Evolutionary conservation across 345 rosid species (phyloP).

Genomic region (Litchi chinensis): DNA sequence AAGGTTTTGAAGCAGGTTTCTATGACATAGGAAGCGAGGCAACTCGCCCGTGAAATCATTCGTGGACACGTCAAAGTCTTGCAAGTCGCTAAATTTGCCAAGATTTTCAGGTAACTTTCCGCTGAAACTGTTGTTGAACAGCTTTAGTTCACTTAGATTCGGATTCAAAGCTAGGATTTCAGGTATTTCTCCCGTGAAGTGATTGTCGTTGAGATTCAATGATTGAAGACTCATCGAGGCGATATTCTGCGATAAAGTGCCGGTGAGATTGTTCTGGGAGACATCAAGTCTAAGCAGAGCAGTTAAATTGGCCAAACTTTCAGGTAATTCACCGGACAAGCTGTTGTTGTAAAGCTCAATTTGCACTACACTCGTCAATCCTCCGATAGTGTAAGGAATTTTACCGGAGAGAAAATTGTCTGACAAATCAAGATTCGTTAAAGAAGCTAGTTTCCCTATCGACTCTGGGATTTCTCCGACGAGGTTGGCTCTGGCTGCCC

Average conservation of each 20-base stretch:
- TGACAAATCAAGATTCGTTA: slow-evolving; percentile 52
- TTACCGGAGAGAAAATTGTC: slow-evolving; percentile 49
- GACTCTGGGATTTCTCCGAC: slow-evolving; percentile 60
- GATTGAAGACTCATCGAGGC: slow-evolving; percentile 45
- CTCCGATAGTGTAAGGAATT: slow-evolving; percentile 51
- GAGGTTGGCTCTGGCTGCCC: slow-evolving; percentile 31
- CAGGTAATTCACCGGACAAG: slow-evolving; percentile 57
- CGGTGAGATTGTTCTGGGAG: slow-evolving; percentile 68
- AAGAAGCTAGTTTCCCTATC: slow-evolving; percentile 43
- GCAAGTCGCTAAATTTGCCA: slow-evolving; percentile 51
- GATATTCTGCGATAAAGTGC: slow-evolving; percentile 46
- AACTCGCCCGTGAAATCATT: slow-evolving; percentile 56
- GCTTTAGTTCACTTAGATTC: slow-evolving; percentile 44
- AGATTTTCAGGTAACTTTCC: slow-evolving; percentile 59
- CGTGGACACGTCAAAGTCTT: slow-evolving; percentile 66
- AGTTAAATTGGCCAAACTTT: slow-evolving; percentile 48
- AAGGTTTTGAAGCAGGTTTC: slow-evolving; percentile 38
- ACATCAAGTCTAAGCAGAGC: slow-evolving; percentile 47
- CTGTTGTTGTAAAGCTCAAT: slow-evolving; percentile 52
- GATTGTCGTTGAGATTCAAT: slow-evolving; percentile 62
- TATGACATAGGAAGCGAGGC: slow-evolving; percentile 58
- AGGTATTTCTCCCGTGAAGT: slow-evolving; percentile 58
- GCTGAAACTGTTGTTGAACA: slow-evolving; percentile 76
- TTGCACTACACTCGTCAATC: slow-evolving; percentile 36
- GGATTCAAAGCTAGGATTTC: slow-evolving; percentile 50